These are phyloP conservation scores for Yamadazyma taylorii DNA, from an alignment of 1,139 yeast species.

Conservation along the genomic window DNA sequence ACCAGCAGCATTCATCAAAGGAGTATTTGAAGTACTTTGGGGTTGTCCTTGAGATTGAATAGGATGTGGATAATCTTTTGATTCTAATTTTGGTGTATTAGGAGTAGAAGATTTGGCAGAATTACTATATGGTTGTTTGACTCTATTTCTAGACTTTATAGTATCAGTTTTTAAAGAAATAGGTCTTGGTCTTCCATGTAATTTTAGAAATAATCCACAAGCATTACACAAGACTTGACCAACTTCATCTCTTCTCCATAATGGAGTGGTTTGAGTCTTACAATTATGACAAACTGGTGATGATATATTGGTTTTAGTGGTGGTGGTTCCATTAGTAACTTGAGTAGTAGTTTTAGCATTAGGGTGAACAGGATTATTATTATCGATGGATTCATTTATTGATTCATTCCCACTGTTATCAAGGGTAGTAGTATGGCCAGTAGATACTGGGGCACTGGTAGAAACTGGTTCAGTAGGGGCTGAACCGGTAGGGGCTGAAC, in stretches of 20 bases:
- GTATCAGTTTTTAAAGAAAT: constrained; percentile 89
- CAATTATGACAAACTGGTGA: constrained; percentile 87
- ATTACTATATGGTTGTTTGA: constrained; percentile 38
- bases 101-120: constrained; percentile 36
- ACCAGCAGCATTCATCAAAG: constrained; percentile 4
- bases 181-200: constrained; percentile 92
- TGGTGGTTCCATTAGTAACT: constrained; percentile 44
- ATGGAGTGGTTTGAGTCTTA: constrained; percentile 87
- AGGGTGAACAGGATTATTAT: constrained; percentile 37
- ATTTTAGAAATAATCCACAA: constrained; percentile 85
- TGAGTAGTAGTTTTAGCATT: constrained; percentile 51
- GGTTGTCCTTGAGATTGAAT: not conserved
- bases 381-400: not conserved
- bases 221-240: constrained; percentile 96
- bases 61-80: constrained; percentile 28
- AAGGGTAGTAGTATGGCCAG: not conserved
- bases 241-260: constrained; percentile 92
- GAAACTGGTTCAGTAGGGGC: too few species aligned
- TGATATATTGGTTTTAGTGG: constrained; percentile 50
- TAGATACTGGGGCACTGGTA: too few species aligned
- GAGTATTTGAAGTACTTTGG: constrained; percentile 6
- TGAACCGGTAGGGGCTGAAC: too few species aligned
- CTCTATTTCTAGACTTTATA: constrained; percentile 85
- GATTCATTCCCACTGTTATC: not conserved
- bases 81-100: constrained; percentile 47